These are phyloP conservation scores for Volvariella volvacea DNA, from an alignment of 1,284 basidiomycete genomes.

Conservation along the genomic window DNA sequence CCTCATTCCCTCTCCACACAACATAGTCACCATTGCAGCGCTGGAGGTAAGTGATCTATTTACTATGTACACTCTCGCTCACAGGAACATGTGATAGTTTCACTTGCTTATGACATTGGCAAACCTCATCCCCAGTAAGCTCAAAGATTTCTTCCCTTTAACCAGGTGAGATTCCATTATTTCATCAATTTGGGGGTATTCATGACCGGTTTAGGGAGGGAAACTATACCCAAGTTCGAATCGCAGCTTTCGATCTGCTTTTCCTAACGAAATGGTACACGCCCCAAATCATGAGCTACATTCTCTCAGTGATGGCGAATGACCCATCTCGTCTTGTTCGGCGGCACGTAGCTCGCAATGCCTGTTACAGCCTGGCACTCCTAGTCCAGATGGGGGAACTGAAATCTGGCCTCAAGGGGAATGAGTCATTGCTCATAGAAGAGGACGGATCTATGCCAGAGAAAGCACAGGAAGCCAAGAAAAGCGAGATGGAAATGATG, in stretches of 20 bases:
- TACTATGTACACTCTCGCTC: constrained; percentile 6
- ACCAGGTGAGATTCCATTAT: constrained; percentile 74
- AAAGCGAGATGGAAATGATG: constrained; percentile 74
- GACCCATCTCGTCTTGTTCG: constrained; percentile 83
- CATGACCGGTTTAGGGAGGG: constrained; percentile 59
- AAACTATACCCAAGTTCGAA: constrained; percentile 87
- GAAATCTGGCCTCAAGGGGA: constrained; percentile 67
- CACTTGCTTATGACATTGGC: constrained; percentile 77
- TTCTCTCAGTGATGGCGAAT: constrained; percentile 83
- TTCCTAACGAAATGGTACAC: constrained; percentile 88
- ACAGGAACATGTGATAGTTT: constrained; percentile 44
- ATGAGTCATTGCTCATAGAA: constrained; percentile 73
- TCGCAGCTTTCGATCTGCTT: constrained; percentile 90
- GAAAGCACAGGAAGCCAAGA: constrained; percentile 68
- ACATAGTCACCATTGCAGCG: constrained; percentile 86
- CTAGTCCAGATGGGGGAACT: constrained; percentile 89
- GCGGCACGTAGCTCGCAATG: constrained; percentile 79
- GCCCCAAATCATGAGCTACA: constrained; percentile 80
- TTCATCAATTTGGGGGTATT: no score
- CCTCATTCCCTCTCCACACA: constrained; percentile 92
- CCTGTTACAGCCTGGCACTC: constrained; percentile 85
- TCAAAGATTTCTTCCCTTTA: constrained; percentile 79
- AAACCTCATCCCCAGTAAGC: constrained; percentile 77
- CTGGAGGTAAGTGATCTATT: constrained; percentile 58
- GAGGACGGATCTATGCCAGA: constrained; percentile 74